phyloP scores from a whole-genome alignment of 2,329 filamentous ascomycete species.

The Exophiala bonariae region DNA sequence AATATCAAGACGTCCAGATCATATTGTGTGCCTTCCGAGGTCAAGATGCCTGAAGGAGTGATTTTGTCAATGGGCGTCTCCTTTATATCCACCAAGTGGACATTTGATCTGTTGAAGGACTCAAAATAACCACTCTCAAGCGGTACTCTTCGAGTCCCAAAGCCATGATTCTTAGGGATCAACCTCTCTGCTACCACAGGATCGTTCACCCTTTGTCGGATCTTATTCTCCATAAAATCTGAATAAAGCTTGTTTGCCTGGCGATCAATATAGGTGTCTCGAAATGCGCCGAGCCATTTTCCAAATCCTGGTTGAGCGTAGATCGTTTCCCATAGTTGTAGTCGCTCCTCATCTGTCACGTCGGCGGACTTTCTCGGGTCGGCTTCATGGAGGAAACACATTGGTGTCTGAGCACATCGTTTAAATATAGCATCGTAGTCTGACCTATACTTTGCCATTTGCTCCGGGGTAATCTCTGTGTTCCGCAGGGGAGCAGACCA shows the following conservation, averaged over 20 bases:
- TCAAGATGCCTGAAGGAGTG: slow-evolving; percentile 39
- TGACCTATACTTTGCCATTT: slow-evolving; percentile 8
- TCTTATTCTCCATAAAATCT: slow-evolving; percentile 56
- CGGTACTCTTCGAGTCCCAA: slow-evolving; percentile 52
- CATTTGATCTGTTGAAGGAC: slow-evolving; percentile 45
- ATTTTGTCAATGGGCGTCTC: slow-evolving; percentile 43
- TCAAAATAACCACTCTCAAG: slow-evolving; percentile 55
- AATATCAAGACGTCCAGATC: slow-evolving; percentile 42
- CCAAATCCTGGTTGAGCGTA: slow-evolving; percentile 56
- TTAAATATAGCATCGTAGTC: slow-evolving; percentile 13
- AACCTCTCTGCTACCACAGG: slow-evolving; percentile 52
- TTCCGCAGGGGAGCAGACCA: slow-evolving; percentile 29
- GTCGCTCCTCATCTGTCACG: slow-evolving; percentile 29
- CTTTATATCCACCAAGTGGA: slow-evolving; percentile 47
- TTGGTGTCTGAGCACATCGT: slow-evolving; percentile 4
- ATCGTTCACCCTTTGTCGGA: slow-evolving; percentile 52
- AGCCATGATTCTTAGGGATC: slow-evolving; percentile 55
- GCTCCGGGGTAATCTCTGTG: slow-evolving; percentile 1
- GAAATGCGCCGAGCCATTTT: slow-evolving; percentile 54
- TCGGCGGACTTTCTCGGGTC: slow-evolving; percentile 32
- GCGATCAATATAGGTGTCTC: slow-evolving; percentile 47
- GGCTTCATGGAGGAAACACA: slow-evolving; percentile 15
- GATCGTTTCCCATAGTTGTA: slow-evolving; percentile 48
- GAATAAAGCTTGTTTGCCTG: slow-evolving; percentile 55
- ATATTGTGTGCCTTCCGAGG: slow-evolving; percentile 37